Percentiles rank a stretch among this genome's conserved stretches.
Conservation (phyloP, 2,329 filamentous ascomycete species). For the Dothistroma pini region DNA sequence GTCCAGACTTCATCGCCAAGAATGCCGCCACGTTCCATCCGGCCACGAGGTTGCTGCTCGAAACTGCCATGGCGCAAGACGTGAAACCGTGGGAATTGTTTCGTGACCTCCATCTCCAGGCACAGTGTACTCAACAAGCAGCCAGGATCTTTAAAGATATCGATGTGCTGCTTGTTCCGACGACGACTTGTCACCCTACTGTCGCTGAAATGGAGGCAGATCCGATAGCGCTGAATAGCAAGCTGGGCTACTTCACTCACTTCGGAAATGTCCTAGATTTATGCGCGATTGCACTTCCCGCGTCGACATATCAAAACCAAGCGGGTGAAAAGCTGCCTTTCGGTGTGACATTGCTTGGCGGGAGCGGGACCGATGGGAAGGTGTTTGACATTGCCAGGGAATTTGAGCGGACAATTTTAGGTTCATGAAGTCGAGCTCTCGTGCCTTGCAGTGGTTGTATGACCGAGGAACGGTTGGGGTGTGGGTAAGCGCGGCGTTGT, state of each 20-base stretch:
- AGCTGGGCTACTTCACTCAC: conserved; percentile 56
- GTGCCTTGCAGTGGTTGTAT: not conserved
- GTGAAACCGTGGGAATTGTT: conserved; percentile 48
- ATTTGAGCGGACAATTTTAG: conserved; percentile 26
- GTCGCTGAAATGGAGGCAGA: conserved; percentile 50
- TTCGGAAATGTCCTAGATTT: conserved; percentile 60
- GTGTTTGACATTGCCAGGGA: conserved; percentile 40
- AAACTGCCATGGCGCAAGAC: conserved; percentile 37
- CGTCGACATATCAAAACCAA: conserved; percentile 38
- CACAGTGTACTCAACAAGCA: conserved; percentile 42
- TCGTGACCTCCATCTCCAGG: conserved; percentile 47
- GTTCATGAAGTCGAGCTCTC: not conserved
- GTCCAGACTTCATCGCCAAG: conserved; percentile 39
- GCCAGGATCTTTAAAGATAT: conserved; percentile 42
- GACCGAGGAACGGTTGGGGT: not conserved
- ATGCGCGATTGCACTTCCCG: conserved; percentile 53
- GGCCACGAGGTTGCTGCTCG: conserved; percentile 47
- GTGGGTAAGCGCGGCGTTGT: not conserved
- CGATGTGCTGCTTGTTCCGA: conserved; percentile 54
- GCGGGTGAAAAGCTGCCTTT: conserved; percentile 36
- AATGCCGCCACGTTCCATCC: conserved; percentile 45
- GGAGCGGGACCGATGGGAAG: conserved; percentile 38
- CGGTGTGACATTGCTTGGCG: conserved; percentile 41
- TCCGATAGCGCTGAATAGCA: conserved; percentile 53
- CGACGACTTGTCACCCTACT: conserved; percentile 47